These are phyloP conservation scores for Globisporangium mamillatum DNA, from an alignment of 352 stramenopile genomes.

Conservation along the genomic window DNA sequence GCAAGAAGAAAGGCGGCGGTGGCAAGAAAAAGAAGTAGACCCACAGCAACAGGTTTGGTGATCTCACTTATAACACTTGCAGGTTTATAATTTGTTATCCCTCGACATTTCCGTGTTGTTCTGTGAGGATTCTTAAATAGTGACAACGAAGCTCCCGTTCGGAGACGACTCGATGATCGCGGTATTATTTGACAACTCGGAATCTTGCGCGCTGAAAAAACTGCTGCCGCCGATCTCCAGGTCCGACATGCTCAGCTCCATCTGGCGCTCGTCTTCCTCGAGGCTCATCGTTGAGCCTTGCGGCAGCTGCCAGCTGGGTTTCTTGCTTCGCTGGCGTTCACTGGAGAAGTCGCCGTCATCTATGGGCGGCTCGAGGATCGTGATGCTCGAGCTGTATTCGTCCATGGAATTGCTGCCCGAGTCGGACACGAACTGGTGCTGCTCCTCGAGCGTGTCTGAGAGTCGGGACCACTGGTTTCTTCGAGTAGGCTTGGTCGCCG, in stretches of 20 bases:
- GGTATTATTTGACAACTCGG: slow-evolving; percentile 9
- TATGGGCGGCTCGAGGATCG: slow-evolving; percentile 29
- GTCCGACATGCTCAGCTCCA: slow-evolving; percentile 20
- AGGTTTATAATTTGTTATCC: neutral
- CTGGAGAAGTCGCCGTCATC: slow-evolving; percentile 18
- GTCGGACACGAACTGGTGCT: slow-evolving; percentile 42
- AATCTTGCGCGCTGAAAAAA: slow-evolving; percentile 7
- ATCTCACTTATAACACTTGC: neutral
- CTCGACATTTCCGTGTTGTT: neutral
- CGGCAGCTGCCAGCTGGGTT: neutral
- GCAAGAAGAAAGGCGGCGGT: slow-evolving; percentile 62
- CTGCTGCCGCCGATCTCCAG: slow-evolving; percentile 17
- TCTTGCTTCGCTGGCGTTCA: slow-evolving; percentile 26
- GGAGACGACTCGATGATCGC: slow-evolving; percentile 49
- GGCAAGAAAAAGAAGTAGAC: slow-evolving; percentile 65
- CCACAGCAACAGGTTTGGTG: neutral
- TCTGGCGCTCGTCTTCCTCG: neutral
- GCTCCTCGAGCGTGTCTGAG: slow-evolving; percentile 41
- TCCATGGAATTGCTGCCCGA: slow-evolving; percentile 37
- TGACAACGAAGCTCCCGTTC: slow-evolving; percentile 53
- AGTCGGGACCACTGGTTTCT: slow-evolving; percentile 22
- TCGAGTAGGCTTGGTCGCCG: neutral
- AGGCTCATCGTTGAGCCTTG: neutral
- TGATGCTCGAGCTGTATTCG: slow-evolving; percentile 46
- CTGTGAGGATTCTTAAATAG: slow-evolving; percentile 40